Conservation (phyloP, 1,139 yeast genomes). For the Blastobotrys arbuscula region DNA sequence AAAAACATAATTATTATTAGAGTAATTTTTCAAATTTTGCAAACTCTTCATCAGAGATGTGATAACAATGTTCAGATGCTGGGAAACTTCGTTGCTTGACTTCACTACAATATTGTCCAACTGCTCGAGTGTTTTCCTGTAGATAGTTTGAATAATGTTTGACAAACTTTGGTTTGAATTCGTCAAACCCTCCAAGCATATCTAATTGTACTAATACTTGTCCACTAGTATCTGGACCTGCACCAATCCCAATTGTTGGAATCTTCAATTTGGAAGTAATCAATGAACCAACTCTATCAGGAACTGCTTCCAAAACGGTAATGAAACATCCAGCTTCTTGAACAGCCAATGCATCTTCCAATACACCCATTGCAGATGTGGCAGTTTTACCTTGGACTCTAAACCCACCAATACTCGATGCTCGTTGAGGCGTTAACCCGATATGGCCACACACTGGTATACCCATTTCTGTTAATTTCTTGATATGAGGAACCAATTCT, state of each 20-base stretch:
- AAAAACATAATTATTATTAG: background rate
- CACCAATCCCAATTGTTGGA: slow-evolving; percentile 96
- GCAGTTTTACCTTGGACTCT: slow-evolving; percentile 71
- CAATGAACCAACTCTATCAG: slow-evolving; percentile 60
- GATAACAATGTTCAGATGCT: slow-evolving; percentile 59
- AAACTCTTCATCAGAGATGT: slow-evolving; percentile 61
- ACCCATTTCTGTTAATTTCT: slow-evolving; percentile 55
- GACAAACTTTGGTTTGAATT: slow-evolving; percentile 66
- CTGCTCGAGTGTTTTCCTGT: slow-evolving; percentile 46
- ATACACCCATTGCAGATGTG: slow-evolving; percentile 51
- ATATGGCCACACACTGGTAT: slow-evolving; percentile 91
- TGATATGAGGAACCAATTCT: slow-evolving; percentile 47
- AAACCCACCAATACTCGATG: slow-evolving; percentile 77
- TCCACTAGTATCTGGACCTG: slow-evolving; percentile 79
- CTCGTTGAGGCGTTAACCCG: slow-evolving; percentile 88
- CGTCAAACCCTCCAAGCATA: slow-evolving; percentile 61
- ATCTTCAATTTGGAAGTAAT: slow-evolving; percentile 56
- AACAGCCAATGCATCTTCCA: slow-evolving; percentile 61
- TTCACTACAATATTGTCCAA: slow-evolving; percentile 52
- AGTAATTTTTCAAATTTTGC: slow-evolving; percentile 39
- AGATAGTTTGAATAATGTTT: slow-evolving; percentile 58
- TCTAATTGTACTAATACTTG: slow-evolving; percentile 90
- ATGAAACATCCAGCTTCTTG: slow-evolving; percentile 76
- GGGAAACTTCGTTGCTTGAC: slow-evolving; percentile 59
- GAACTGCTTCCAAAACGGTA: slow-evolving; percentile 80